These are phyloP conservation scores for Plasmodium gonderi DNA, from an alignment of 169 alveolate genomes.

Conservation along the genomic window DNA sequence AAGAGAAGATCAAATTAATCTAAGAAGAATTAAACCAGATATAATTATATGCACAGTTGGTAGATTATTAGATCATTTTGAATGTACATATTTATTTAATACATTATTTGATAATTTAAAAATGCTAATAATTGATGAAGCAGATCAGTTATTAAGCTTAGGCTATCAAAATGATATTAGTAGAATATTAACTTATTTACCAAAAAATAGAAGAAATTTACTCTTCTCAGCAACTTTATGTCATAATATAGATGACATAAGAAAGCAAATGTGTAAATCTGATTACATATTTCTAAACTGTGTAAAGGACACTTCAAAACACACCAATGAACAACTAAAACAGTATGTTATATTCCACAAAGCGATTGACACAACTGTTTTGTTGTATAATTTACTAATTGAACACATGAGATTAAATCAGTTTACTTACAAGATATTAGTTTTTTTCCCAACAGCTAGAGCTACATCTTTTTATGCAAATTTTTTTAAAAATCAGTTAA, in stretches of 20 bases:
- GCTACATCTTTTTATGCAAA: slow-evolving; percentile 78
- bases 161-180: slow-evolving; percentile 74
- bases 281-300: slow-evolving; percentile 69
- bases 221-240: slow-evolving; percentile 80
- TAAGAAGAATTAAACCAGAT: slow-evolving; percentile 92
- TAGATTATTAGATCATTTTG: slow-evolving; percentile 93
- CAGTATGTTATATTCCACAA: slow-evolving; percentile 76
- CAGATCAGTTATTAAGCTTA: slow-evolving; percentile 87
- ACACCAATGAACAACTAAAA: slow-evolving; percentile 72
- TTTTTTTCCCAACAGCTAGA: slow-evolving; percentile 80
- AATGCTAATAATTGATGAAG: slow-evolving; percentile 95
- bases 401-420: slow-evolving; percentile 76
- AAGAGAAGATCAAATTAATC: slow-evolving; percentile 91
- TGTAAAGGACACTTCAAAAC: slow-evolving; percentile 48
- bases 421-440: slow-evolving; percentile 74
- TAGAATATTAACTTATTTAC: slow-evolving; percentile 75
- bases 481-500: slow-evolving; percentile 77
- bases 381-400: slow-evolving; percentile 70
- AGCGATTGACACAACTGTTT: slow-evolving; percentile 76
- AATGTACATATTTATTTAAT: slow-evolving; percentile 93
- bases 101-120: slow-evolving; percentile 88
- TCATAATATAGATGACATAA: slow-evolving; percentile 43
- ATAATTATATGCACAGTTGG: slow-evolving; percentile 96
- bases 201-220: slow-evolving; percentile 65
- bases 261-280: slow-evolving; percentile 66